Evolutionary conservation across 305 asterid species (phyloP).

Genomic region (Fraxinus velutina): DNA sequence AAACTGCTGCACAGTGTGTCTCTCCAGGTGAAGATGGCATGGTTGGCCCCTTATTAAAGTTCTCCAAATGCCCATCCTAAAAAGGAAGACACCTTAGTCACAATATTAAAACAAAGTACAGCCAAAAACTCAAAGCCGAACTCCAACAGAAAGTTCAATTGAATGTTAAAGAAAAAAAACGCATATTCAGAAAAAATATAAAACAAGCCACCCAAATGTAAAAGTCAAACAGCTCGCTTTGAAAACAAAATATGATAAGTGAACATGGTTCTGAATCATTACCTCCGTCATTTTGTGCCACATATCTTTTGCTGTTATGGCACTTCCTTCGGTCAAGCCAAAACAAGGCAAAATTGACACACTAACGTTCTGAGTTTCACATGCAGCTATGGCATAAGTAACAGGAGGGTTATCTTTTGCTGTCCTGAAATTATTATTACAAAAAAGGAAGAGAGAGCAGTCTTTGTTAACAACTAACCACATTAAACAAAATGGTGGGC

Average conservation of each 20-base stretch:
- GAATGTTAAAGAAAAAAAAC: not conserved
- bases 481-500: not conserved
- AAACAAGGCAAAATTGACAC: constrained; percentile 92
- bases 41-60: constrained; percentile 68
- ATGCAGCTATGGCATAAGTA: constrained; percentile 90
- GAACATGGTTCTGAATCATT: constrained; percentile 14
- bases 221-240: not conserved
- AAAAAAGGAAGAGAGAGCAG: not conserved
- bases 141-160: not conserved
- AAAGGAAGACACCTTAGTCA: constrained; percentile 22
- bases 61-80: constrained; percentile 92
- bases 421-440: constrained; percentile 52
- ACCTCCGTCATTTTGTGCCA: constrained; percentile 97
- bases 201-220: not conserved
- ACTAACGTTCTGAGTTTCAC: constrained; percentile 93
- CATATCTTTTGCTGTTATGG: constrained; percentile 83
- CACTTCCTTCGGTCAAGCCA: constrained; percentile 78
- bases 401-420: constrained; percentile 89
- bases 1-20: constrained; percentile 89
- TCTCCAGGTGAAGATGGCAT: constrained; percentile 92
- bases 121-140: not conserved
- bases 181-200: not conserved
- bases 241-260: not conserved
- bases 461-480: not conserved
- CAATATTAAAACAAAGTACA: not conserved